Conservation (phyloP, 2,329 filamentous ascomycete species). For the Hyphodiscus sp. region DNA sequence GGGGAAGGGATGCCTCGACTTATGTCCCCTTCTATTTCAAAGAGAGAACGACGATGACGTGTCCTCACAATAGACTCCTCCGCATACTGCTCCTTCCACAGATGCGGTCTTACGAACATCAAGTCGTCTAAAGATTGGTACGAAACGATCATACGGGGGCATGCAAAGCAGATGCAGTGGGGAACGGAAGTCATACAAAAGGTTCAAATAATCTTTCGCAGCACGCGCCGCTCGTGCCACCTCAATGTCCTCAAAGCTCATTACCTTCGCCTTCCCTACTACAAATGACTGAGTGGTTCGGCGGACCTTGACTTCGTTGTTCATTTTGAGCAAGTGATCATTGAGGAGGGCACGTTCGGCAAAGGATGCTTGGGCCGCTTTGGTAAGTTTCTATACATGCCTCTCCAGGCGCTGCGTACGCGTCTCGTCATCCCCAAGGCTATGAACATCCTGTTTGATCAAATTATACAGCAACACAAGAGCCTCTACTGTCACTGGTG, state of each 20-base stretch:
- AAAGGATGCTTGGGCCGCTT: conserved; percentile 16
- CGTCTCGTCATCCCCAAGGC: conserved; percentile 7
- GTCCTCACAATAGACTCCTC: neutral
- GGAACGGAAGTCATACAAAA: too few relatives aligned
- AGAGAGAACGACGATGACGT: neutral
- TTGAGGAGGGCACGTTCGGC: conserved; percentile 18
- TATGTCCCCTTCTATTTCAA: neutral
- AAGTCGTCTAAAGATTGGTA: neutral
- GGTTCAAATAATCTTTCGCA: too few relatives aligned
- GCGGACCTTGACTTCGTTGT: too few relatives aligned
- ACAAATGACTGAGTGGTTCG: too few relatives aligned
- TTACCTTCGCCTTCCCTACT: too few relatives aligned
- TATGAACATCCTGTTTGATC: conserved; percentile 16
- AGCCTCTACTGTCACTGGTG: conserved; percentile 1
- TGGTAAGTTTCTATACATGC: conserved; percentile 16
- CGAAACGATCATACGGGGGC: neutral
- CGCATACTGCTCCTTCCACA: neutral
- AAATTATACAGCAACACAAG: conserved; percentile 10
- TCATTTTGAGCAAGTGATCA: conserved; percentile 7
- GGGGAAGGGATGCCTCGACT: neutral
- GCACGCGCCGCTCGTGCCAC: too few relatives aligned
- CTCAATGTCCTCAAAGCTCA: too few relatives aligned
- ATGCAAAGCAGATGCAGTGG: neutral
- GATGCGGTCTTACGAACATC: neutral
- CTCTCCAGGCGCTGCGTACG: conserved; percentile 15